A percentile compares a stretch with the other conserved stretches of the same genome.
phyloP scores from a whole-genome alignment of 148 eudicot species.

The Rhododendron williamsianum region DNA sequence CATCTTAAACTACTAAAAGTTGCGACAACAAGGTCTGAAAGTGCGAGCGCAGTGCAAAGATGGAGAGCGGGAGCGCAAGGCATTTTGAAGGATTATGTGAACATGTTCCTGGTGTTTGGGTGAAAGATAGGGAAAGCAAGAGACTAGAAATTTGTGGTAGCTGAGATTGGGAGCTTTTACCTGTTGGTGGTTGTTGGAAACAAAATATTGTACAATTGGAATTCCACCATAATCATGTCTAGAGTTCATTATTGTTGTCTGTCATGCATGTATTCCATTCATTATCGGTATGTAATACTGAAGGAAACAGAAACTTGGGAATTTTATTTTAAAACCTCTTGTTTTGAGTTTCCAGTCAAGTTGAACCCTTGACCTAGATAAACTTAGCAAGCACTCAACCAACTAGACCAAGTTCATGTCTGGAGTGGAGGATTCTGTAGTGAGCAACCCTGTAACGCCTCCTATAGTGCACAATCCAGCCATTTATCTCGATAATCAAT shows the following conservation, averaged over 20 bases:
- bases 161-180: slow-evolving; percentile 4
- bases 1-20: no score
- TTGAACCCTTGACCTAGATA: no score
- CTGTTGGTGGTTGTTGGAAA: not conserved
- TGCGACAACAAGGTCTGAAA: no score
- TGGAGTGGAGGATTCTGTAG: no score
- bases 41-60: no score
- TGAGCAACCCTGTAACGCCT: no score
- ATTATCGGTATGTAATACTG: not conserved
- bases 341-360: not conserved
- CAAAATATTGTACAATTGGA: slow-evolving; percentile 8
- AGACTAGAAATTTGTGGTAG: not conserved
- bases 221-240: slow-evolving; percentile 8
- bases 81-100: not conserved
- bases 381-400: no score
- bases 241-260: not conserved
- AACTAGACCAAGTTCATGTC: not conserved
- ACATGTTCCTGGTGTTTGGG: not conserved
- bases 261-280: not conserved
- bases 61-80: no score
- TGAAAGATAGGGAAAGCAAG: not conserved
- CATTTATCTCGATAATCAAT: no score
- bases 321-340: not conserved
- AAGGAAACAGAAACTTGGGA: not conserved
- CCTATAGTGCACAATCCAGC: no score